These are phyloP conservation scores for Phytophthora syringae DNA, from an alignment of 352 stramenopile species.

Conservation along the genomic window DNA sequence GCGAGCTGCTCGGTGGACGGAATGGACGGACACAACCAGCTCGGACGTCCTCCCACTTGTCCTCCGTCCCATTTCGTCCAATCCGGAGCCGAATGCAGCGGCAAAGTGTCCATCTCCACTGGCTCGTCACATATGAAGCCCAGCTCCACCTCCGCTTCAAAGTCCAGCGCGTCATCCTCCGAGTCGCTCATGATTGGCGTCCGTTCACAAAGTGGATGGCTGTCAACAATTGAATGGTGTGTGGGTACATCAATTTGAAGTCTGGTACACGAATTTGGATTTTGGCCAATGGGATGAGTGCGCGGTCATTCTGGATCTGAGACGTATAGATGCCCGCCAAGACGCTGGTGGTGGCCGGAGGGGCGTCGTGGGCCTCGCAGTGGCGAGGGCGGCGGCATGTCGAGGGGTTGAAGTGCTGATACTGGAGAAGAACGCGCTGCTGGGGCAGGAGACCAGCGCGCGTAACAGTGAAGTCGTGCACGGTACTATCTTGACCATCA, in stretches of 20 bases:
- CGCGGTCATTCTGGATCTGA: conserved; percentile 10
- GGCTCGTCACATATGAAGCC: conserved; percentile 63
- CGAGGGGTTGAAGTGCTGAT: conserved; percentile 82
- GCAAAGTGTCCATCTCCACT: conserved; percentile 25
- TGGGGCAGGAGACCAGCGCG: conserved; percentile 90
- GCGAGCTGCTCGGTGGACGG: conserved; percentile 52
- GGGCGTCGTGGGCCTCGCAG: conserved; percentile 79
- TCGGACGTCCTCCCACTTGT: conserved; percentile 88
- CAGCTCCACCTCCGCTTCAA: conserved; percentile 70
- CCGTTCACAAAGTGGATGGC: conserved; percentile 2
- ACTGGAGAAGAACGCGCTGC: conserved; percentile 81
- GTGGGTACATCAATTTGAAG: neutral
- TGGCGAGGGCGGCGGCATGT: conserved; percentile 63
- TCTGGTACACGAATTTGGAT: neutral
- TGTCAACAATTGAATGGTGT: conserved; percentile 13
- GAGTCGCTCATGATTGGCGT: conserved; percentile 47
- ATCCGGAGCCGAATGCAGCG: conserved; percentile 57
- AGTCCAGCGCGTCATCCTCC: conserved; percentile 50
- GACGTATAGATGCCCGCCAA: conserved; percentile 34
- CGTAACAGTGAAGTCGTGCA: conserved; percentile 98
- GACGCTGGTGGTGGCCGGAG: conserved; percentile 74
- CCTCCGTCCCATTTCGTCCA: conserved; percentile 94
- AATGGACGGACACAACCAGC: conserved; percentile 85
- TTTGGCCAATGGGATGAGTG: conserved; percentile 7
- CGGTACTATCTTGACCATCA: conserved; percentile 43